phyloP scores from a whole-genome alignment of 495 filamentous ascomycete species.

The Penicillium verhagenii region DNA sequence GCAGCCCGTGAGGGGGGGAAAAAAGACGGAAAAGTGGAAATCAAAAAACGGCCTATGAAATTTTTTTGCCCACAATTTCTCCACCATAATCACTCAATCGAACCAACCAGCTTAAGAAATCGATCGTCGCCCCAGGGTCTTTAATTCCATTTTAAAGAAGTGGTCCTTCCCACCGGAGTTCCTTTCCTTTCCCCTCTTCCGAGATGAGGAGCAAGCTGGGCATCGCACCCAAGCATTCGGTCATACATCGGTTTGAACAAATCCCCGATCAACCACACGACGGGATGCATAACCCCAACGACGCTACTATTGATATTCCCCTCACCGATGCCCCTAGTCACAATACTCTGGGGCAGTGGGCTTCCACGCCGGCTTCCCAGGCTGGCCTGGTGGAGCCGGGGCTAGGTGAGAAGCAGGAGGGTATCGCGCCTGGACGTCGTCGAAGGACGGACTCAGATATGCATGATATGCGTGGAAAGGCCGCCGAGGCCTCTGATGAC shows the following conservation, averaged over 20 bases:
- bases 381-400: conserved; percentile 15
- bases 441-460: conserved; percentile 44
- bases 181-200: neutral
- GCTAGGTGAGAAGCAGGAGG: conserved; percentile 46
- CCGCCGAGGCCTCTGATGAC: conserved; percentile 52
- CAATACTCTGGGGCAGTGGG: conserved; percentile 43
- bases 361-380: conserved; percentile 19
- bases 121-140: neutral
- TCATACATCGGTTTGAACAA: conserved; percentile 46
- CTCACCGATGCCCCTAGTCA: conserved; percentile 45
- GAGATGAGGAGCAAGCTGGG: conserved; percentile 37
- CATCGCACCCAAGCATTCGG: conserved; percentile 38
- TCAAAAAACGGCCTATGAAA: neutral
- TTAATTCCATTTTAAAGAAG: conserved; percentile 9
- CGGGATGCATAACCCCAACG: conserved; percentile 49
- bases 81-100: conserved; percentile 6
- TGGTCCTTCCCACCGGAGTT: no score
- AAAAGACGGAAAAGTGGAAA: neutral
- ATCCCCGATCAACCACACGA: conserved; percentile 41
- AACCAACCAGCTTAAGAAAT: conserved; percentile 11
- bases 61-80: conserved; percentile 4
- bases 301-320: conserved; percentile 61
- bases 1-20: conserved; percentile 8
- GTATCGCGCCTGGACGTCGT: conserved; percentile 38
- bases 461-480: conserved; percentile 45